These are phyloP conservation scores for Pseudogymnoascus sp. DNA, from an alignment of 2,329 filamentous ascomycete genomes.

Conservation along the genomic window DNA sequence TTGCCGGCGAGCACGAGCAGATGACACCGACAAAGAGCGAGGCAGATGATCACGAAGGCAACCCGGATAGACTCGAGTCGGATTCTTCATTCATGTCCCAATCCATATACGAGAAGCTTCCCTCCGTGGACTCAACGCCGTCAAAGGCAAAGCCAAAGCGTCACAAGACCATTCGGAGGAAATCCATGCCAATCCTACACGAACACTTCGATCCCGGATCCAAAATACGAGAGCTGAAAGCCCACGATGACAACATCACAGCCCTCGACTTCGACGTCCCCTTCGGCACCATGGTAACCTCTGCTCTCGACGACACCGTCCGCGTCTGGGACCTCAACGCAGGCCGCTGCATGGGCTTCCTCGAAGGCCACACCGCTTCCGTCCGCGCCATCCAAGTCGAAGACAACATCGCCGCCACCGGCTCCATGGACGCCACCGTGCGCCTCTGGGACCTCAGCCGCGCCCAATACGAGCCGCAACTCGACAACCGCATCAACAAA, in stretches of 20 bases:
- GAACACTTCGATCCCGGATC: slow-evolving; percentile 91
- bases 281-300: slow-evolving; percentile 89
- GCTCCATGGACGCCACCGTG: slow-evolving; percentile 90
- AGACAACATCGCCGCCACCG: slow-evolving; percentile 90
- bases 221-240: slow-evolving; percentile 77
- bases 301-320: slow-evolving; percentile 86
- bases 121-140: slow-evolving; percentile 44
- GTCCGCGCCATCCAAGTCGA: slow-evolving; percentile 89
- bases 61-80: slow-evolving; percentile 28
- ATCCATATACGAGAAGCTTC: slow-evolving; percentile 91
- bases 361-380: slow-evolving; percentile 92
- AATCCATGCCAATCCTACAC: slow-evolving; percentile 90
- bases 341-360: slow-evolving; percentile 79
- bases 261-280: slow-evolving; percentile 95
- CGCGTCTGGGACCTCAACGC: slow-evolving; percentile 95
- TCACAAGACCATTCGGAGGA: slow-evolving; percentile 55
- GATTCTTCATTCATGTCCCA: slow-evolving; percentile 84
- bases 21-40: slow-evolving; percentile 47
- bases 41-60: slow-evolving; percentile 45
- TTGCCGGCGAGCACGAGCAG: slow-evolving; percentile 49
- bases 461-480: slow-evolving; percentile 71
- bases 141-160: slow-evolving; percentile 44
- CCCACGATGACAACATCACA: slow-evolving; percentile 81
- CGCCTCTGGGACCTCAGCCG: slow-evolving; percentile 90
- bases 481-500: slow-evolving; percentile 42